A percentile compares a stretch with the other conserved stretches of the same genome.
Conservation (phyloP, 768 basidiomycete genomes). For the Trametes cubensis region DNA sequence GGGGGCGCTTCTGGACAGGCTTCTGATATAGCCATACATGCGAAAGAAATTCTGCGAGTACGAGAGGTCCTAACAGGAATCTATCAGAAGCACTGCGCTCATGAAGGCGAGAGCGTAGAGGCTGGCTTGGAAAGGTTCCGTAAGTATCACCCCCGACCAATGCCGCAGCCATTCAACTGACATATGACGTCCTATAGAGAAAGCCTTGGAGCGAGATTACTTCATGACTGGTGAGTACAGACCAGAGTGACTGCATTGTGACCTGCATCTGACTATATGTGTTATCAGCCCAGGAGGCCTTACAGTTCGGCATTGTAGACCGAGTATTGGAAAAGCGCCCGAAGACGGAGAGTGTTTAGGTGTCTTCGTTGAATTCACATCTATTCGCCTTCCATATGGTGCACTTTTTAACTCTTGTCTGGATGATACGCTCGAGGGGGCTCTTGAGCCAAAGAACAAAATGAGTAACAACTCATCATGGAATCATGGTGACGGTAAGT, state of each 20-base stretch:
- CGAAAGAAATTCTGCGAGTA: constrained; percentile 92
- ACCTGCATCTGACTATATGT: constrained; percentile 3
- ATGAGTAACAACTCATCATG: too few relatives aligned
- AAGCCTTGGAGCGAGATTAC: constrained; percentile 90
- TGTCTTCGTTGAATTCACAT: neutral
- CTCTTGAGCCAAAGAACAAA: too few relatives aligned
- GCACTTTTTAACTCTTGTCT: too few relatives aligned
- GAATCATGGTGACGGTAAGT: too few relatives aligned
- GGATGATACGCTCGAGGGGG: too few relatives aligned
- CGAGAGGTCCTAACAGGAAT: constrained; percentile 82
- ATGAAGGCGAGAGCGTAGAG: constrained; percentile 61
- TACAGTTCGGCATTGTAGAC: constrained; percentile 92
- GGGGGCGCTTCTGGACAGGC: constrained; percentile 96
- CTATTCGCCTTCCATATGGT: neutral
- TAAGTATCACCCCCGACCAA: constrained; percentile 38
- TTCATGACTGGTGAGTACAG: constrained; percentile 79
- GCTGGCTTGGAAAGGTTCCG: constrained; percentile 78
- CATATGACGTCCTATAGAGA: constrained; percentile 50
- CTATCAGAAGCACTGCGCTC: constrained; percentile 85
- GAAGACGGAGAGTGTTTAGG: constrained; percentile 43
- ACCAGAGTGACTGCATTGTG: neutral
- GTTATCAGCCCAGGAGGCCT: constrained; percentile 75
- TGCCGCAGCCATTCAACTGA: neutral
- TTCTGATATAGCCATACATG: constrained; percentile 96
- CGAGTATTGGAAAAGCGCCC: constrained; percentile 84